Evolutionary conservation across 2,329 filamentous ascomycete genomes (phyloP).

Genomic region (Chaetomiaceae sp.): DNA sequence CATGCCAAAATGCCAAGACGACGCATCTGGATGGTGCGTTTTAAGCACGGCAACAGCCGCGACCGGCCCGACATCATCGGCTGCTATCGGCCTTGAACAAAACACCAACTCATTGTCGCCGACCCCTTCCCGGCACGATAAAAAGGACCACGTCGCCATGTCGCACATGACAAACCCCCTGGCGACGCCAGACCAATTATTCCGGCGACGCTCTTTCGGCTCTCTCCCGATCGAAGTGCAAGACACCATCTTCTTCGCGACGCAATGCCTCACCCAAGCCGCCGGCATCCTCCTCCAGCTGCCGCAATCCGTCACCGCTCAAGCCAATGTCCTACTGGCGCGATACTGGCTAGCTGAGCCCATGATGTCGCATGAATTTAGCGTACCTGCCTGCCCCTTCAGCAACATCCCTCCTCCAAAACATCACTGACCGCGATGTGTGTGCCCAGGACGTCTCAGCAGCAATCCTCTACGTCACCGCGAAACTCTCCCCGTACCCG

Average conservation of each 20-base stretch:
- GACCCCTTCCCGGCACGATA: not conserved
- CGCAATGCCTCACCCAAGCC: slow-evolving; percentile 70
- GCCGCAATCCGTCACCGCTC: slow-evolving; percentile 79
- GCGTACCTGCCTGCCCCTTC: slow-evolving; percentile 32
- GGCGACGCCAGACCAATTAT: slow-evolving; percentile 67
- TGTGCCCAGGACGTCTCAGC: slow-evolving; percentile 68
- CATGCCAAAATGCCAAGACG: too few species aligned
- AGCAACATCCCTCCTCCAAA: not conserved
- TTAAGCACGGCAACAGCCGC: not conserved
- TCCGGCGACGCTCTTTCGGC: slow-evolving; percentile 50
- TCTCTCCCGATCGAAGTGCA: slow-evolving; percentile 64
- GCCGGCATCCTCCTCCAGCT: slow-evolving; percentile 77
- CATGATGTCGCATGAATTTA: slow-evolving; percentile 56
- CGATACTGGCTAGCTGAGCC: slow-evolving; percentile 69
- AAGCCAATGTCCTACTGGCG: slow-evolving; percentile 76
- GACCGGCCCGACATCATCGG: not conserved
- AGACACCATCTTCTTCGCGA: slow-evolving; percentile 66
- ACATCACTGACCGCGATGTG: not conserved
- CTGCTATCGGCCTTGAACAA: not conserved
- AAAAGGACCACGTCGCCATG: slow-evolving; percentile 46
- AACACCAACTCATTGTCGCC: not conserved
- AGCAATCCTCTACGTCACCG: slow-evolving; percentile 71
- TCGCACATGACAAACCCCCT: slow-evolving; percentile 66
- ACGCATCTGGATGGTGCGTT: too few species aligned
- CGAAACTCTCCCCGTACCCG: slow-evolving; percentile 76